Conservation (phyloP, 768 basidiomycete species). For the Amyloporia xantha region DNA sequence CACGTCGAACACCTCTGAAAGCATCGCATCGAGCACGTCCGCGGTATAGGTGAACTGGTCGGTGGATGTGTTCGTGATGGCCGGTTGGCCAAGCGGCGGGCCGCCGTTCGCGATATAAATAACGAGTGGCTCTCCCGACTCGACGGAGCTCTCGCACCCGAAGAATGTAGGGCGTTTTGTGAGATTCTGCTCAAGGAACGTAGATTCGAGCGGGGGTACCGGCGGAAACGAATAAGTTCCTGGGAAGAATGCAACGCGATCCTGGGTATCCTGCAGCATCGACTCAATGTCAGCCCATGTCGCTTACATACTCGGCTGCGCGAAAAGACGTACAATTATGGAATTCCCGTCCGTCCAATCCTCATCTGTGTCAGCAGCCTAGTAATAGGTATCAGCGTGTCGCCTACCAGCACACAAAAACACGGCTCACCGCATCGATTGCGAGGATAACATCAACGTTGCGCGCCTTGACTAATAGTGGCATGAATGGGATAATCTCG, state of each 20-base stretch:
- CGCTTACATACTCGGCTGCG: no score
- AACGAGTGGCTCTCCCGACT: constrained; percentile 37
- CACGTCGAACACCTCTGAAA: constrained; percentile 38
- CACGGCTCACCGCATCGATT: constrained; percentile 42
- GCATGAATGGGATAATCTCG: constrained; percentile 67
- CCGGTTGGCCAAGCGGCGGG: constrained; percentile 31
- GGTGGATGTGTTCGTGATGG: constrained; percentile 39
- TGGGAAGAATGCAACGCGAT: constrained; percentile 32
- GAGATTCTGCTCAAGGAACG: constrained; percentile 54
- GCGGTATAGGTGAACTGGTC: constrained; percentile 30
- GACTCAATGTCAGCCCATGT: no score
- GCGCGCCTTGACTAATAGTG: constrained; percentile 63
- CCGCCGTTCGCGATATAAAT: constrained; percentile 57
- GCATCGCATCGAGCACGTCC: constrained; percentile 34
- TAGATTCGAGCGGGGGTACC: constrained; percentile 43
- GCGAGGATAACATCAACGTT: constrained; percentile 71
- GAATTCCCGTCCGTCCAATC: constrained; percentile 36
- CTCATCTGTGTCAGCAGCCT: constrained; percentile 45
- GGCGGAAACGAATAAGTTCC: constrained; percentile 44
- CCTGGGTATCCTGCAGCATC: constrained; percentile 38
- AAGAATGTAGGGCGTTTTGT: constrained; percentile 72
- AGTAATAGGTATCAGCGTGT: not conserved
- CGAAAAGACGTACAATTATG: constrained; percentile 47
- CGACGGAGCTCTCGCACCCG: constrained; percentile 52
- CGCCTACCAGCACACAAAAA: not conserved